Base-by-base conservation (phyloP, 768 basidiomycete genomes). In the Boletus patriciae region DNA sequence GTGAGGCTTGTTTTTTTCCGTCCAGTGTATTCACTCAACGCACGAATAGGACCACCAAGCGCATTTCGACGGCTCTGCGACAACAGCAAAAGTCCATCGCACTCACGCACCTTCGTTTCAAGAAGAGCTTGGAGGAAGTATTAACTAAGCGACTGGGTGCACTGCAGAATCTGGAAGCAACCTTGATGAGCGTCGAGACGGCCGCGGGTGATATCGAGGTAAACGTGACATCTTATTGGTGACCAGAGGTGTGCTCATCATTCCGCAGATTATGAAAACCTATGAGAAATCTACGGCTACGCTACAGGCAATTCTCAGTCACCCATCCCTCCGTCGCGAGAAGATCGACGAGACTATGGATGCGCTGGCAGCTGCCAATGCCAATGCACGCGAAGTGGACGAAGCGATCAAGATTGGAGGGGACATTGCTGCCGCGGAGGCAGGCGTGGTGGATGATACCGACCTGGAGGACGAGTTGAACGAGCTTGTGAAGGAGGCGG, bases 151-250 rank as follows among this genome's bases (percentile, higher is more conserved):
- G 94, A 13, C 70, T 94, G 3, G 81, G 78, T 11, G 86, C 92
- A 1, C 75, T 93, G 6, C 82, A 85, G 54, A 90, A 85, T 37
- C 76, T 98, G 9, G 85, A 90, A 61, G 77, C 83, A 13, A 93
- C 94, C 0, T 70, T 97, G 37, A 75, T 92, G 44, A 81, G 83
- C 44, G 92, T 98, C 6, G 93, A 98, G 73, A 82, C 86, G 4
- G 91, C 94, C n/a, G 90, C 90, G 29, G 88, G 87, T 3, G 90
- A 98, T 70, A 79, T 94, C 12, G 87, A 93, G 78, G 94, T 94
- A 67, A 52, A 42, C 75, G 66, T 33, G 15, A 27, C 19, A n/a
- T 55, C 44, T 43, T 21, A 38, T 53, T 42, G 43, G 41, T n/a
- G 13, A 49, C 37, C 19, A 38, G 29, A 8, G 3, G 46, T 3